These are phyloP conservation scores for Anthracocystis walkeri DNA, from an alignment of 1,284 basidiomycete genomes.

Conservation along the genomic window DNA sequence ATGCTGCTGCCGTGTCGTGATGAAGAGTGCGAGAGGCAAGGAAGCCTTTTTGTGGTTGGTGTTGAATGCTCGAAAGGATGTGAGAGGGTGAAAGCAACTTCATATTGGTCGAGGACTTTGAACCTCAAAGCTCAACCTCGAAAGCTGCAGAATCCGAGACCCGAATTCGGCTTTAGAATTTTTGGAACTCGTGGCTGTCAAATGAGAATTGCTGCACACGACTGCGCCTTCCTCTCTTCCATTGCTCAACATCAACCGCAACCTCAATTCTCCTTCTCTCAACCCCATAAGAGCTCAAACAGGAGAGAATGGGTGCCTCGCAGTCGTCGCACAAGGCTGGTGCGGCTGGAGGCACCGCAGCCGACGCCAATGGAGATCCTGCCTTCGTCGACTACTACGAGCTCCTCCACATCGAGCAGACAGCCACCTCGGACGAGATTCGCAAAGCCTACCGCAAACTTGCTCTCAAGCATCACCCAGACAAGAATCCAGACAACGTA, in stretches of 20 bases:
- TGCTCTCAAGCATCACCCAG: conserved; percentile 70
- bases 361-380: conserved; percentile 40
- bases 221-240: conserved; percentile 6
- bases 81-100: conserved; percentile 4
- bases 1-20: conserved; percentile 8
- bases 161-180: conserved; percentile 27
- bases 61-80: background rate
- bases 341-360: conserved; percentile 32
- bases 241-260: background rate
- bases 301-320: conserved; percentile 41
- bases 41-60: background rate
- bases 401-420: conserved; percentile 62
- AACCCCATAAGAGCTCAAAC: background rate
- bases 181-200: conserved; percentile 14
- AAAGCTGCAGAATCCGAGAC: conserved; percentile 13
- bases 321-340: conserved; percentile 48
- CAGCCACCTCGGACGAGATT: conserved; percentile 64
- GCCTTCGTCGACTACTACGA: conserved; percentile 66
- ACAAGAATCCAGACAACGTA: conserved; percentile 74
- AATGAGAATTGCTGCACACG: conserved; percentile 10
- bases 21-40: background rate
- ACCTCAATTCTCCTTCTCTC: background rate
- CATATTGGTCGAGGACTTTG: background rate
- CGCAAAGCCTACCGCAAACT: conserved; percentile 67
- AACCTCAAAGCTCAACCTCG: no score